Percentiles rank a stretch among this genome's conserved stretches.
Conservation (phyloP, 2,329 filamentous ascomycete genomes). For the Seiridium unicorne region DNA sequence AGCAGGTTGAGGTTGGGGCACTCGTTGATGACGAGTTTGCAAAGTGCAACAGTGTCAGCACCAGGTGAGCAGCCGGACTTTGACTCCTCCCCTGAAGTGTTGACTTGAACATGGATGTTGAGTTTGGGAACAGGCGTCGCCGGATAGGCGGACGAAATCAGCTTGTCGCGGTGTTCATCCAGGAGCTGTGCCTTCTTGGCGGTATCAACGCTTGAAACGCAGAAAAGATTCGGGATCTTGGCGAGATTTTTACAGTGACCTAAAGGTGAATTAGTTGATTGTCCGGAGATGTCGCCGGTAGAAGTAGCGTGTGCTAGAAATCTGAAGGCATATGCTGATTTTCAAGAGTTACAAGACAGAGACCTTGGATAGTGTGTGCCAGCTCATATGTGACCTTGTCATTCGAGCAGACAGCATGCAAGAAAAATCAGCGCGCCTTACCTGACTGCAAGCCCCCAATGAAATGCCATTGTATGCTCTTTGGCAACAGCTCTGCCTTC, state of each 20-base stretch:
- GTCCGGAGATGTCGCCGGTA: neutral
- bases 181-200: constrained; percentile 83
- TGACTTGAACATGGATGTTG: constrained; percentile 86
- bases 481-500: constrained; percentile 78
- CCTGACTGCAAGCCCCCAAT: constrained; percentile 88
- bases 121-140: constrained; percentile 43
- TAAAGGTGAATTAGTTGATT: constrained; percentile 20
- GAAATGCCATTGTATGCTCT: constrained; percentile 86
- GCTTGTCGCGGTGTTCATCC: constrained; percentile 69
- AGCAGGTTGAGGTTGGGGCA: constrained; percentile 66
- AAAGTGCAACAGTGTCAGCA: constrained; percentile 60
- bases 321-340: no score
- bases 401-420: no score
- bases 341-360: no score
- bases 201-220: constrained; percentile 86
- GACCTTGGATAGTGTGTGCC: no score
- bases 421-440: constrained; percentile 28
- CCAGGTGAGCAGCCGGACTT: constrained; percentile 81
- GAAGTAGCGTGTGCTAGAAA: neutral
- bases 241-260: constrained; percentile 90
- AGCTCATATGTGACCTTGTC: no score
- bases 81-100: constrained; percentile 83
- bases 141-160: constrained; percentile 30
- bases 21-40: constrained; percentile 64
- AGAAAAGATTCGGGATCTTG: constrained; percentile 84